Evolutionary conservation across 352 stramenopile species (phyloP).

Genomic region (Peronospora belbahrii): DNA sequence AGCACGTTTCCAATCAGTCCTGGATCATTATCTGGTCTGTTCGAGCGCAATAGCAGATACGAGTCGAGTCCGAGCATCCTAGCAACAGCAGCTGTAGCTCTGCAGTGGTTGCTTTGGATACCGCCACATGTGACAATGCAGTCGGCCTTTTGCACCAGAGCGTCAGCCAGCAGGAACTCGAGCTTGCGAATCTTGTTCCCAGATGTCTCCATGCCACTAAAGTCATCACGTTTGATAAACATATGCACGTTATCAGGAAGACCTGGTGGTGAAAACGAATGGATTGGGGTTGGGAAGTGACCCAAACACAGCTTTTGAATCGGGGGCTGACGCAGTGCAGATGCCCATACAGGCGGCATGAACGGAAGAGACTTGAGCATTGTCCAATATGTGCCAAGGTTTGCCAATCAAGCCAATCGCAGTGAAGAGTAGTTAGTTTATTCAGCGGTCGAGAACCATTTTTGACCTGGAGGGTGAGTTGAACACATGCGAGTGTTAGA

Average conservation of each 20-base stretch:
- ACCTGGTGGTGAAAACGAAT: conserved; percentile 60
- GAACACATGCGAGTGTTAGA: no score
- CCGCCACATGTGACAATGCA: conserved; percentile 90
- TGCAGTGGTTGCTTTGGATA: conserved; percentile 92
- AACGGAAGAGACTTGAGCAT: conserved; percentile 70
- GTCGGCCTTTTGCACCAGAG: conserved; percentile 73
- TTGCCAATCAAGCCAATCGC: conserved; percentile 13
- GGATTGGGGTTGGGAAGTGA: conserved; percentile 78
- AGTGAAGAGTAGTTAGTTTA: not conserved
- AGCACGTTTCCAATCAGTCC: conserved; percentile 68
- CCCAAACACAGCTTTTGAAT: conserved; percentile 47
- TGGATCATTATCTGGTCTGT: conserved; percentile 65
- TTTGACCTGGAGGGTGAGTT: no score
- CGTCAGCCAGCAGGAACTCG: conserved; percentile 90
- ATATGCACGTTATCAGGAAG: conserved; percentile 61
- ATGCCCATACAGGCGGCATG: conserved; percentile 48
- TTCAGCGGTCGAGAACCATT: no score
- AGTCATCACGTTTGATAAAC: conserved; percentile 85
- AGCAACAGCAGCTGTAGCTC: conserved; percentile 69
- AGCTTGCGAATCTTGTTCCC: conserved; percentile 95
- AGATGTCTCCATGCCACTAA: conserved; percentile 87
- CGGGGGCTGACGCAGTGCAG: conserved; percentile 37
- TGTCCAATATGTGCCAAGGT: not conserved
- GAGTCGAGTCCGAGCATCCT: conserved; percentile 89
- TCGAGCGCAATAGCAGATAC: conserved; percentile 85